Base-by-base conservation (phyloP, 495 filamentous ascomycete genomes). In the Penicillium manginii region DNA sequence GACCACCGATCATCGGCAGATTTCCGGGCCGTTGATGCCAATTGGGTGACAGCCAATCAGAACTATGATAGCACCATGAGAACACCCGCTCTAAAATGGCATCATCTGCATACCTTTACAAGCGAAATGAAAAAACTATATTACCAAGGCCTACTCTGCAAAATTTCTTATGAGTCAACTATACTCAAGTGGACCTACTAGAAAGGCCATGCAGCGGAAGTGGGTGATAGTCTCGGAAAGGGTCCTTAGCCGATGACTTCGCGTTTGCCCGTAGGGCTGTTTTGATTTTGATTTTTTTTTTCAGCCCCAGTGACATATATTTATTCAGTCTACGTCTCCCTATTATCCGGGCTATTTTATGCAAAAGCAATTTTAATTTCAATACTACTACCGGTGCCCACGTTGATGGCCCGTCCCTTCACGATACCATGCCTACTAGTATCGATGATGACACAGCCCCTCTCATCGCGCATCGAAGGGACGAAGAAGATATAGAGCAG, bases 61-160 rank as follows among this genome's bases (percentile, higher is more conserved):
- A 26, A 6, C 22, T 12, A 37, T 23, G 18, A 1, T 26, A 26
- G 4, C 8, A 4, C 11, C 21, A 47, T 47, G 45, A 47, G 45
- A 47, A 47, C 19, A 47, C 21, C 19, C 11, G 19, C 19, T 26
- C 45, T 47, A 47, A 47, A 47, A 47, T 47, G 18, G 45, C 45
- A 47, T 26, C 45, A 47, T 47, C 18, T 43, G 40, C 45, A 29
- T 45, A n/a, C 22, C 15, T 47, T 26, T 47, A 43, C 40, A 43
- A 43, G 40, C 40, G 40, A 43, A 19, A 43, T 19, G n/a, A 19
- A n/a, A 12, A 39, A 39, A 1, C 4, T 11, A 39, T n/a, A 8
- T 29, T 37, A 37, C 35, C 9, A n/a, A n/a, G 12, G 12, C 12
- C 9, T 37, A 37, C 12, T 37, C 12, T 37, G 11, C 14, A 37